phyloP scores from a whole-genome alignment of 768 basidiomycete species.

The Suillus cothurnatus region DNA sequence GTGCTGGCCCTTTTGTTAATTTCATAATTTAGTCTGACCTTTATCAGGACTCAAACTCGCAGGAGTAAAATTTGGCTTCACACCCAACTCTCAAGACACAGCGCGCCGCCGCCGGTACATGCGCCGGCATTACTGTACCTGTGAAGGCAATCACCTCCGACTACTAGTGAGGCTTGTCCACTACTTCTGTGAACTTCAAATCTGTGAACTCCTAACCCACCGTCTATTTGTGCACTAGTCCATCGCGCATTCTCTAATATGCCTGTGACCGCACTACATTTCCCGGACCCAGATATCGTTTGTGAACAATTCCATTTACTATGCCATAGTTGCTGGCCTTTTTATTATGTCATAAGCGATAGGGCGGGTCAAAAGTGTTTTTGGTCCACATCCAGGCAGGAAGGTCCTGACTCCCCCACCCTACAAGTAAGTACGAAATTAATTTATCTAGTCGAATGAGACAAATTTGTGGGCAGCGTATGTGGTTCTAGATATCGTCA shows the following conservation, averaged over 20 bases:
- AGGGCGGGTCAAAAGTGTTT: conserved; percentile 77
- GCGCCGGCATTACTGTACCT: conserved; percentile 74
- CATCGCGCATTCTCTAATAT: too few species aligned
- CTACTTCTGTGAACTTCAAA: conserved; percentile 65
- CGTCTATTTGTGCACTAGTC: too few species aligned
- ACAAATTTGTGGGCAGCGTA: too few species aligned
- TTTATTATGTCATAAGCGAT: conserved; percentile 72
- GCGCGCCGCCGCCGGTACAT: conserved; percentile 64
- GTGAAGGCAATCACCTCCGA: conserved; percentile 71
- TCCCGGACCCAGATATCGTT: conserved; percentile 49
- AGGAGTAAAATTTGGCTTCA: conserved; percentile 75
- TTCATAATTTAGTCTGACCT: conserved; percentile 1
- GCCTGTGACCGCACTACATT: too few species aligned
- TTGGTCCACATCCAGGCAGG: too few species aligned
- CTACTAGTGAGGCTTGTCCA: too few species aligned
- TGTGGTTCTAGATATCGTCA: too few species aligned
- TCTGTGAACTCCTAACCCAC: conserved; percentile 53
- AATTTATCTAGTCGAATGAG: too few species aligned
- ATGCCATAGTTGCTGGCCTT: conserved; percentile 64
- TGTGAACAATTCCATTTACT: conserved; percentile 60
- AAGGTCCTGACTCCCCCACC: too few species aligned
- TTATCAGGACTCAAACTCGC: conserved; percentile 68
- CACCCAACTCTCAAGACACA: conserved; percentile 62
- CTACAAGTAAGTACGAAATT: too few species aligned
- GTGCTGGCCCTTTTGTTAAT: conserved; percentile 24